A percentile compares a stretch with the other conserved stretches of the same genome.
Conservation (phyloP, 345 rosid genomes). For the Boechera stricta region DNA sequence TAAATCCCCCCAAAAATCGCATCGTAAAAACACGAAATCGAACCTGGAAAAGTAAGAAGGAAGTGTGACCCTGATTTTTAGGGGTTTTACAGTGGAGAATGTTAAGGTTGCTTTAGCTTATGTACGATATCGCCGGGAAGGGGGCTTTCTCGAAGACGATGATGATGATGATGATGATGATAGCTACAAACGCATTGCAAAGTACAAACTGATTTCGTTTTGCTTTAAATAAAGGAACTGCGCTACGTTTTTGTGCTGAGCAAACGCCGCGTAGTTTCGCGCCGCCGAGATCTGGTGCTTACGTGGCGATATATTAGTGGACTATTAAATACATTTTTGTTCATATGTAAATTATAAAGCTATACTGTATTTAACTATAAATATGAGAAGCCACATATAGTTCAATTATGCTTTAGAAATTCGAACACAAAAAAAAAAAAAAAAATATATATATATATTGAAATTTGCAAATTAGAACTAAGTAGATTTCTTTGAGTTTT, state of each 20-base stretch:
- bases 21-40: background rate
- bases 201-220: conserved; percentile 8
- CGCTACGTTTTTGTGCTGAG: conserved; percentile 39
- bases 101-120: conserved; percentile 16
- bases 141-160: conserved; percentile 25
- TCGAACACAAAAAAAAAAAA: too few relatives aligned
- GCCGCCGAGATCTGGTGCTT: conserved; percentile 21
- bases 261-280: conserved; percentile 48
- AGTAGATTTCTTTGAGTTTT: too few relatives aligned
- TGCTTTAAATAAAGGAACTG: conserved; percentile 16
- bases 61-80: conserved; percentile 19
- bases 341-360: too few relatives aligned
- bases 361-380: too few relatives aligned
- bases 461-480: too few relatives aligned
- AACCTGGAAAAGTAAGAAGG: conserved; percentile 24
- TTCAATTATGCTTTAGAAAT: too few relatives aligned
- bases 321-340: too few relatives aligned
- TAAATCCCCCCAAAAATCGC: background rate
- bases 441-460: too few relatives aligned
- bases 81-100: conserved; percentile 21
- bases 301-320: background rate
- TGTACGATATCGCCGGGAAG: conserved; percentile 36
- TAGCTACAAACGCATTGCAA: background rate
- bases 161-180: conserved; percentile 29
- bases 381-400: too few relatives aligned